Percentiles rank a stretch among this genome's conserved stretches.
These are phyloP conservation scores for Candida mattraensis DNA, from an alignment of 805 yeast species.

Conservation along the genomic window DNA sequence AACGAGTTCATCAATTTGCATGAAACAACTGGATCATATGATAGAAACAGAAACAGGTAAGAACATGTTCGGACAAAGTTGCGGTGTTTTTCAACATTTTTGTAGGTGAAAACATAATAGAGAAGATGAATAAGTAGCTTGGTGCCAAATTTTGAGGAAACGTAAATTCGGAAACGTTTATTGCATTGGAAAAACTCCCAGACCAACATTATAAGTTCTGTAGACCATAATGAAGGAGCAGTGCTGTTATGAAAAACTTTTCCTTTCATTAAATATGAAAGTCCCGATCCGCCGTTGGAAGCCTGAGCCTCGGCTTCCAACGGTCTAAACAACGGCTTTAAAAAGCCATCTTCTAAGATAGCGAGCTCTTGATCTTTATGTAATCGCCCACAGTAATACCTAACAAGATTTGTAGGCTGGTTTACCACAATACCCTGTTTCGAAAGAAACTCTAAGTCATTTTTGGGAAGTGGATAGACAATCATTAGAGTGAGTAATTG, in stretches of 20 bases:
- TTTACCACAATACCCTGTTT: constrained; percentile 31
- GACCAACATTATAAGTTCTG: constrained; percentile 59
- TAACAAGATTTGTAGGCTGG: constrained; percentile 46
- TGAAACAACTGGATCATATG: constrained; percentile 36
- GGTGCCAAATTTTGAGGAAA: constrained; percentile 44
- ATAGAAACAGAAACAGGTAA: constrained; percentile 51
- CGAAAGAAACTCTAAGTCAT: constrained; percentile 37
- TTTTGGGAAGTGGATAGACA: constrained; percentile 63
- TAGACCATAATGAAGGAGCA: constrained; percentile 44
- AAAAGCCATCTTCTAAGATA: constrained; percentile 47
- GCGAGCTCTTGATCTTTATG: constrained; percentile 55
- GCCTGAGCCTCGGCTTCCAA: constrained; percentile 22
- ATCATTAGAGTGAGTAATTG: constrained; percentile 63
- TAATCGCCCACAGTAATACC: constrained; percentile 52
- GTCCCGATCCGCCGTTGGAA: constrained; percentile 21
- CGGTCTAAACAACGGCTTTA: constrained; percentile 49
- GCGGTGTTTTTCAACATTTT: constrained; percentile 37
- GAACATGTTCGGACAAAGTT: constrained; percentile 50
- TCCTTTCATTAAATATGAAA: constrained; percentile 29
- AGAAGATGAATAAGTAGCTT: constrained; percentile 55
- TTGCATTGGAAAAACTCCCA: constrained; percentile 84
- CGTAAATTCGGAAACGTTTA: constrained; percentile 45
- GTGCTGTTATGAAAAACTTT: constrained; percentile 14
- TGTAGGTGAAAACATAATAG: constrained; percentile 56
- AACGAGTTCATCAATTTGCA: constrained; percentile 47